phyloP scores from a whole-genome alignment of 306 rosid species.

The Trifolium fragiferum region DNA sequence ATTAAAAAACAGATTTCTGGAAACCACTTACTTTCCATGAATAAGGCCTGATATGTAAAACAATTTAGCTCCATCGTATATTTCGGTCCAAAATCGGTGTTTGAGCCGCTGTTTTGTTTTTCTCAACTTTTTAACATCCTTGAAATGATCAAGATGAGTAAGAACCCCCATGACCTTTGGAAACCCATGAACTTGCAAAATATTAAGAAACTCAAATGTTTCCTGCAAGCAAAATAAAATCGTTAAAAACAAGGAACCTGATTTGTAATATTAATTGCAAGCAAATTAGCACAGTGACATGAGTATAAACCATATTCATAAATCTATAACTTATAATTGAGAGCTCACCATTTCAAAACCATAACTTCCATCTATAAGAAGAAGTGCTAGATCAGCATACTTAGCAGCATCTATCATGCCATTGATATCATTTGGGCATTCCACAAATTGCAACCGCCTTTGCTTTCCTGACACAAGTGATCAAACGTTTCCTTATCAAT shows the following conservation, averaged over 20 bases:
- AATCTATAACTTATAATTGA: background rate
- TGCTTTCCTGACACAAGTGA: slow-evolving; percentile 70
- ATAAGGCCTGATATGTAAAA: slow-evolving; percentile 92
- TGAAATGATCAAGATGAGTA: slow-evolving; percentile 88
- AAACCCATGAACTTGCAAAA: slow-evolving; percentile 91
- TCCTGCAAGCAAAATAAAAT: slow-evolving; percentile 56
- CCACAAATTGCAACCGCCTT: slow-evolving; percentile 90
- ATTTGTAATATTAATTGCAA: background rate
- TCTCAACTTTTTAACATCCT: slow-evolving; percentile 81
- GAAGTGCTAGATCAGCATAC: slow-evolving; percentile 89
- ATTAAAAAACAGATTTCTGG: background rate
- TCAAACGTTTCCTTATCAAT: slow-evolving; percentile 36
- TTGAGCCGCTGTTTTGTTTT: slow-evolving; percentile 89
- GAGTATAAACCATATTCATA: background rate
- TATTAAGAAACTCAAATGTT: slow-evolving; percentile 94
- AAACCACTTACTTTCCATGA: slow-evolving; percentile 80
- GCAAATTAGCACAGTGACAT: background rate
- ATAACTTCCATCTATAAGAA: slow-evolving; percentile 91
- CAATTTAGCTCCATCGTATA: slow-evolving; percentile 89
- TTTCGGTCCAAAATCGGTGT: slow-evolving; percentile 94
- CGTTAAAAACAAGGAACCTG: slow-evolving; percentile 22
- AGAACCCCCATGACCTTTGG: slow-evolving; percentile 98
- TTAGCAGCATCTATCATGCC: slow-evolving; percentile 98
- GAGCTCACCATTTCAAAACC: slow-evolving; percentile 93
- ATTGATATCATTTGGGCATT: slow-evolving; percentile 91